phyloP scores from a whole-genome alignment of 345 rosid genomes.

The Lepidium aucheri region DNA sequence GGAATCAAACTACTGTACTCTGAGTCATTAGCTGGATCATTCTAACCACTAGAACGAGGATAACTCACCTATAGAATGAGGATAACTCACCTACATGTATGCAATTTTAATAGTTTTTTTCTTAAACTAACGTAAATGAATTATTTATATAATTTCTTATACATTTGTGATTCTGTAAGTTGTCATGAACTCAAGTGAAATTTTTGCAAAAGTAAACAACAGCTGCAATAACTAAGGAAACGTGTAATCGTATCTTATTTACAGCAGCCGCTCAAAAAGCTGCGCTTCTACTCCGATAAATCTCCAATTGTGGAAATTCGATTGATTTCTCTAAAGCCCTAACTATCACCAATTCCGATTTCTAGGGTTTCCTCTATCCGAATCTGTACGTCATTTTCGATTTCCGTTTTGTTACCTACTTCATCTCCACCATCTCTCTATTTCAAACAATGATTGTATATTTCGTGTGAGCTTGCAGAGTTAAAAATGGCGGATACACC shows the following conservation, averaged over 20 bases:
- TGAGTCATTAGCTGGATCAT: no score
- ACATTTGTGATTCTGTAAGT: background rate
- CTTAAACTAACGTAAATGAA: no score
- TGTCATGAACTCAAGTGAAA: background rate
- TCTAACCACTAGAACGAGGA: no score
- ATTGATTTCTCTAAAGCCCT: background rate
- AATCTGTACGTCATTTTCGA: background rate
- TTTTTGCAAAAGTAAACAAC: background rate
- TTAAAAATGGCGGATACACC: constrained; percentile 49
- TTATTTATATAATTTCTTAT: background rate
- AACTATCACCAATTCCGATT: background rate
- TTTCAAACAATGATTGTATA: background rate
- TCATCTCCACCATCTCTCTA: background rate
- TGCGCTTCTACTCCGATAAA: background rate
- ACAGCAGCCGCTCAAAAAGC: background rate
- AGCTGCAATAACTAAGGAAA: background rate
- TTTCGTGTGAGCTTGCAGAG: background rate
- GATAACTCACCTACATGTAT: no score
- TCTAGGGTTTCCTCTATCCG: constrained; percentile 1
- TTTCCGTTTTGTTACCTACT: background rate
- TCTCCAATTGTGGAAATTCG: background rate
- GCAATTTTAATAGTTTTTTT: no score
- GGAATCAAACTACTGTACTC: no score
- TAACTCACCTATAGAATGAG: no score
- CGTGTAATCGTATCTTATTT: background rate